Percentiles rank a stretch among this genome's conserved stretches.
phyloP scores from a whole-genome alignment of 2,329 filamentous ascomycete species.

The Zymoseptoria passerinii region DNA sequence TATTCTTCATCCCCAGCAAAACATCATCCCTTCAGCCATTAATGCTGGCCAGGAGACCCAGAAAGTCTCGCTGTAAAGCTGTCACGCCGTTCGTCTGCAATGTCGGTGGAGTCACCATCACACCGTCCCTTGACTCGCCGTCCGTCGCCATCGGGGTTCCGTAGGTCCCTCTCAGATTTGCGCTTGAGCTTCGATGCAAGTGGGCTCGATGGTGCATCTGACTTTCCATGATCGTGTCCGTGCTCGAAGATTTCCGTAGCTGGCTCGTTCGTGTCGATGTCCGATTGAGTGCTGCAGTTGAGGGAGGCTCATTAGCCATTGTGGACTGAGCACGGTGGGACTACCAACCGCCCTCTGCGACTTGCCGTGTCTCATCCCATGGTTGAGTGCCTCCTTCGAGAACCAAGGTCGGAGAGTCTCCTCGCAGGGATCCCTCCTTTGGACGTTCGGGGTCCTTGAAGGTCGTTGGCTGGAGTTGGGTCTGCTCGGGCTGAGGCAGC shows the following conservation, averaged over 20 bases:
- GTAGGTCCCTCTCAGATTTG: background rate
- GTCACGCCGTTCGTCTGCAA: background rate
- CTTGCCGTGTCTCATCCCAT: conserved; percentile 3
- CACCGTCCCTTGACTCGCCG: background rate
- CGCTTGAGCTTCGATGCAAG: background rate
- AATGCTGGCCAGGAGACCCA: background rate
- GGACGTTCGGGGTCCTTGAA: background rate
- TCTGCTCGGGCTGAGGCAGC: conserved; percentile 1
- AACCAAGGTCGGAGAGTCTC: background rate
- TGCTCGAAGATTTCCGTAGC: background rate
- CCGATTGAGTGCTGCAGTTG: background rate
- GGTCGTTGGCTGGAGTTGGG: background rate
- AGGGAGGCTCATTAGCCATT: background rate
- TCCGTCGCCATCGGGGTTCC: background rate
- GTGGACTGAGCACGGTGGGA: background rate
- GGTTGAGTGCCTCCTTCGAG: background rate
- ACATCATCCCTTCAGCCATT: background rate
- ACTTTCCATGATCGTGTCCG: background rate
- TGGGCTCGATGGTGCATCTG: background rate
- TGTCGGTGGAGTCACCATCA: background rate
- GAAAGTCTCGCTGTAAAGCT: background rate
- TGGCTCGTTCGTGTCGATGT: background rate
- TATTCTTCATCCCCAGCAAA: background rate
- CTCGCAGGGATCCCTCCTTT: background rate
- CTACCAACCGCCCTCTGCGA: background rate